Evolutionary conservation across 805 yeast genomes (phyloP).

Genomic region (Myxozyma geophila): DNA sequence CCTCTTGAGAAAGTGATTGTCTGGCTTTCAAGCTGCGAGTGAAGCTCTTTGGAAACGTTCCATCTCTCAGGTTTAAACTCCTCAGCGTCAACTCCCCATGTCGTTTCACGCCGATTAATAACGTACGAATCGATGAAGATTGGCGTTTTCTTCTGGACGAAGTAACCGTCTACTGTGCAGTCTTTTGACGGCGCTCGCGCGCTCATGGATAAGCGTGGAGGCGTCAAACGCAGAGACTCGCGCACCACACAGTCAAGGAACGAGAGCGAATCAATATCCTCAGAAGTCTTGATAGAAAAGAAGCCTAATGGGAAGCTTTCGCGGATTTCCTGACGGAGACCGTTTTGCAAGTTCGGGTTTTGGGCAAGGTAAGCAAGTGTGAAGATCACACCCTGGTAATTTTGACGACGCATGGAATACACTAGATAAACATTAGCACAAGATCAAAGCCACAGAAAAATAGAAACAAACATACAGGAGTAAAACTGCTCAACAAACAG

Average conservation of each 20-base stretch:
- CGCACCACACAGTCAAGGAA: background rate
- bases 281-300: background rate
- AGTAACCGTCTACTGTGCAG: background rate
- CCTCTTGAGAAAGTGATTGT: constrained; percentile 5
- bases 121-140: constrained; percentile 1
- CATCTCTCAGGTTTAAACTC: constrained; percentile 9
- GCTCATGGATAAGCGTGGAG: background rate
- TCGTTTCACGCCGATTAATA: background rate
- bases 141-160: background rate
- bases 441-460: background rate
- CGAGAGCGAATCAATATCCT: background rate
- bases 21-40: background rate
- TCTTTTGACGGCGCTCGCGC: background rate
- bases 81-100: constrained; percentile 1
- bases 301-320: background rate
- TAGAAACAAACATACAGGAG: background rate
- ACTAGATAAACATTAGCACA: background rate
- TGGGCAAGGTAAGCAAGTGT: background rate
- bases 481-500: background rate
- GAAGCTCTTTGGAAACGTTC: background rate
- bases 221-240: constrained; percentile 1
- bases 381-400: background rate
- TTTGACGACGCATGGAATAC: background rate
- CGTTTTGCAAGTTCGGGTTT: background rate
- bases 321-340: constrained; percentile 4